Base-by-base conservation (phyloP, 495 filamentous ascomycete genomes). In the Pyrenopolyporus hunteri region DNA sequence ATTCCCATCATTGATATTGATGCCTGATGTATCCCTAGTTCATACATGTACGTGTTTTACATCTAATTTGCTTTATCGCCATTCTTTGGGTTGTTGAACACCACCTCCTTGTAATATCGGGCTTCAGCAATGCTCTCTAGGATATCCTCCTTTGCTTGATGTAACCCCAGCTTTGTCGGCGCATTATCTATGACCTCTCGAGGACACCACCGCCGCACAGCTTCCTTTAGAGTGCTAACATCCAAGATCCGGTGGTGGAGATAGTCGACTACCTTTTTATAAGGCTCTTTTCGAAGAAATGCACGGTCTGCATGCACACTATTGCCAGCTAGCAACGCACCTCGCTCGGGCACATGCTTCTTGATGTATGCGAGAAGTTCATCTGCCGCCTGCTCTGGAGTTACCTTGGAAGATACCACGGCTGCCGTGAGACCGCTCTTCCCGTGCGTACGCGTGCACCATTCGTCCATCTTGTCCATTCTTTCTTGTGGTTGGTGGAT, bases 61-160 rank as follows among this genome's bases (percentile, higher is more conserved):
- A 29, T 5, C 4, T 29, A 29, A 5, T 54, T 29, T 14, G 42
- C 31, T 47, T 14, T 20, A 4, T 35, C 58, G 6, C n/a, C 13
- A 9, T 20, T 31, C 16, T 39, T 11, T 2, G 11, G 23, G n/a
- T 3, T 35, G 23, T 22, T 36, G 65, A 93, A 93, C 39, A 91
- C 78, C 4, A 68, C 73, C 22, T 83, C 70, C 66, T 82, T 85
- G 73, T 95, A 98, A 71, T 89, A 96, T 57, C 78, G 82, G 63
- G 93, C 91, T 74, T 98, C 94, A 48, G 82, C 87, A 60, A 98
- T 97, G 72, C 93, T 97, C 74, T 98, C 94, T 31, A 97, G 71
- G 66, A 98, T 97, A 77, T 98, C 94, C 57, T 88, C 85, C 58
- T 83, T 82, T 0, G 94, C 94, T 73, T 93, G 81, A 78, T 98